phyloP scores from a whole-genome alignment of 345 rosid genomes.

The Erysimum cheiranthoides region DNA sequence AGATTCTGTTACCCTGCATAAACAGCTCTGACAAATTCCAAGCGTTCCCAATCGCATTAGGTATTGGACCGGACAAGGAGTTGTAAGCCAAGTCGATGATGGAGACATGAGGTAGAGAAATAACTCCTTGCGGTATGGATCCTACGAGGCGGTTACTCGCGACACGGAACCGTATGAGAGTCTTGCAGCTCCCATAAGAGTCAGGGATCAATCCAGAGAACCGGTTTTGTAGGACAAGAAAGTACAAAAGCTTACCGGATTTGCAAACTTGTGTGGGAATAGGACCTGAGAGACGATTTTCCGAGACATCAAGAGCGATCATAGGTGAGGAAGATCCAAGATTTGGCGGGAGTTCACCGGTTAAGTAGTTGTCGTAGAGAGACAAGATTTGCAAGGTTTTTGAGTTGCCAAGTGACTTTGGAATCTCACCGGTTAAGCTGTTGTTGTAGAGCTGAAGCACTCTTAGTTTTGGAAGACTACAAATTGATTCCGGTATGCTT shows the following conservation, averaged over 20 bases:
- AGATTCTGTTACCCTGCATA: constrained; percentile 70
- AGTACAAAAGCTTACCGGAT: constrained; percentile 76
- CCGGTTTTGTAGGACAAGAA: constrained; percentile 71
- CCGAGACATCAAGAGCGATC: constrained; percentile 77
- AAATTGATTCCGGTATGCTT: constrained; percentile 74
- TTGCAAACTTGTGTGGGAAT: constrained; percentile 71
- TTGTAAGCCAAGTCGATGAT: constrained; percentile 82
- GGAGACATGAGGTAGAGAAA: constrained; percentile 82
- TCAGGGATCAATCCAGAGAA: constrained; percentile 73
- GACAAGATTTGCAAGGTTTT: constrained; percentile 68
- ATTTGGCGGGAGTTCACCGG: constrained; percentile 73
- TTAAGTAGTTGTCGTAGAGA: constrained; percentile 70
- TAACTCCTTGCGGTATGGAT: constrained; percentile 60
- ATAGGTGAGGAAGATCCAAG: constrained; percentile 65
- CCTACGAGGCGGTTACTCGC: constrained; percentile 73
- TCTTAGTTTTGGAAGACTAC: constrained; percentile 74
- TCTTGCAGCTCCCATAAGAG: constrained; percentile 64
- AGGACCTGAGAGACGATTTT: constrained; percentile 74
- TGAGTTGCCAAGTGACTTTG: constrained; percentile 64
- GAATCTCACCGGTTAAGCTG: constrained; percentile 85
- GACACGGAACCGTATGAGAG: constrained; percentile 80
- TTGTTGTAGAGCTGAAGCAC: constrained; percentile 91
- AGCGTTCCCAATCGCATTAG: constrained; percentile 58
- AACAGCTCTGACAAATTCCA: constrained; percentile 86
- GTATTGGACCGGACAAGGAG: constrained; percentile 68